phyloP scores from a whole-genome alignment of 2,329 filamentous ascomycete genomes.

The Fusarium longipes region DNA sequence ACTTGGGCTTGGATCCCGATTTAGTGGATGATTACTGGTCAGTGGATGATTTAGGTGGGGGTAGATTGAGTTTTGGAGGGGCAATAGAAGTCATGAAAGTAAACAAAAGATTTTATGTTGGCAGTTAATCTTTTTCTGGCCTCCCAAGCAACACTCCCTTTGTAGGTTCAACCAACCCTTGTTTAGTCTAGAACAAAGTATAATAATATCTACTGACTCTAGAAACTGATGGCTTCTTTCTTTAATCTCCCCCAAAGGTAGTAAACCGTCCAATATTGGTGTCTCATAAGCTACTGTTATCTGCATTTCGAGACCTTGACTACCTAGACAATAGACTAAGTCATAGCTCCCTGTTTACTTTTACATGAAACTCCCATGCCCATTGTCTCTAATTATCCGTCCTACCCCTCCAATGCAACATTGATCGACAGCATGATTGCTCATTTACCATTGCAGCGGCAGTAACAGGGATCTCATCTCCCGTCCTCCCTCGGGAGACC shows the following conservation, averaged over 20 bases:
- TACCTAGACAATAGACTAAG: no score
- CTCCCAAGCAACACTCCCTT: slow-evolving; percentile 21
- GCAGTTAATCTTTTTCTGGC: not conserved
- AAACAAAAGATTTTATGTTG: slow-evolving; percentile 45
- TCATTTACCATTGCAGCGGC: not conserved
- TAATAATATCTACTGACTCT: slow-evolving; percentile 11
- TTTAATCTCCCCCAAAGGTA: not conserved
- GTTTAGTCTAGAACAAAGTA: not conserved
- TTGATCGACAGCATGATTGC: slow-evolving; percentile 30
- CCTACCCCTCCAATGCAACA: slow-evolving; percentile 24
- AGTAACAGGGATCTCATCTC: slow-evolving; percentile 19
- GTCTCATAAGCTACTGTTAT: slow-evolving; percentile 15
- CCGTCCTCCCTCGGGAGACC: not conserved
- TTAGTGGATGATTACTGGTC: slow-evolving; percentile 6
- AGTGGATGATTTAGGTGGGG: slow-evolving; percentile 5
- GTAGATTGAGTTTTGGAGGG: slow-evolving; percentile 7
- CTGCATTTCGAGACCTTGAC: no score
- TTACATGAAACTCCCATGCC: not conserved
- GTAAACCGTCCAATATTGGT: no score
- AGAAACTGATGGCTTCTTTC: slow-evolving; percentile 1
- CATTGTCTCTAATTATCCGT: not conserved
- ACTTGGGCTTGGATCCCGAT: not conserved
- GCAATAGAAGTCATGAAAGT: slow-evolving; percentile 32
- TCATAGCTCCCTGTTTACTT: slow-evolving; percentile 13
- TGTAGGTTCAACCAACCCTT: not conserved